Evolutionary conservation across 371 early-diverging fungal species (phyloP), one percentile per base, ranked within the genome.

Genomic region (Zychaea mexicana): DNA sequence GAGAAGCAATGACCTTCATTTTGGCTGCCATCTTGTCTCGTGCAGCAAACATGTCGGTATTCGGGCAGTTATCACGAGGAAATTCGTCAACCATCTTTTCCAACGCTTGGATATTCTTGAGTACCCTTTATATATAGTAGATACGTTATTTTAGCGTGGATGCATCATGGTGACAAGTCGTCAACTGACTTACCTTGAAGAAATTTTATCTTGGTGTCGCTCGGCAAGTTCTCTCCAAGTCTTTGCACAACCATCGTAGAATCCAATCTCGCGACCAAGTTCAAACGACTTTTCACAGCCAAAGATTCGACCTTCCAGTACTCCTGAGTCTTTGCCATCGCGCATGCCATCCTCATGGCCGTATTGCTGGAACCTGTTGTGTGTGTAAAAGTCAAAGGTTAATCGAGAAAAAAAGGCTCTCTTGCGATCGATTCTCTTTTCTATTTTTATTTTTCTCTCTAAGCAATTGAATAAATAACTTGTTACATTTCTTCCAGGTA

Each of bases 271-370:
- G 32, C 79, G 80, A 24, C 88, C 87, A 2, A 92, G 72, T 39
- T 85, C 88, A 69, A 85, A 90, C 2, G 90, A 90, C 39, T 88
- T 85, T 70, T 88, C 89, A 33, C 86, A 85, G 6, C 92, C 92
- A 75, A 91, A 81, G 57, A 88, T 79, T 30, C 88, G 85, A 6
- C 92, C 92, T 66, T 92, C 92, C 27, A 85, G 68, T n/a, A 71
- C 79, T 22, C 91, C 92, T 5, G 81, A 77, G 22, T 64, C 57
- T 56, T 79, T 79, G 26, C 90, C 92, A 42, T 84, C 91, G 45
- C 79, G 81, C 33, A 86, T 57, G 1, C 92, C 92, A 58, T 88
- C 89, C 24, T 87, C 86, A 53, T 76, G 78, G 22, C 92, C 91
- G 69, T 77, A 70, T 57, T 86, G 85, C 63, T 87, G 84, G 68